These are phyloP conservation scores for Posidonia australis DNA, from an alignment of 106 monocot genomes.

Conservation along the genomic window DNA sequence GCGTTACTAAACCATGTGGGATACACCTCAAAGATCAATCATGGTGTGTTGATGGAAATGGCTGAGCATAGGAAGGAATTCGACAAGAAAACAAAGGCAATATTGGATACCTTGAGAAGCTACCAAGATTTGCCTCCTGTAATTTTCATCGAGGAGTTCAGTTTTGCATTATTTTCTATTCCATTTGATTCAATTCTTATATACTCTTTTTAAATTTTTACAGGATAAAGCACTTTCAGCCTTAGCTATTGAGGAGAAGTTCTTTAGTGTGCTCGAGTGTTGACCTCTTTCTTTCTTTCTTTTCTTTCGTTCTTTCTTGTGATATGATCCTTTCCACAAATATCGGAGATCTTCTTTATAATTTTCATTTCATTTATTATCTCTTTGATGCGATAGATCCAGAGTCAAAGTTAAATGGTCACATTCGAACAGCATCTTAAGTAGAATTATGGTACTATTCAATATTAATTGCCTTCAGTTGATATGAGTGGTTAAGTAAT, in stretches of 20 bases:
- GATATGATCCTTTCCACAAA: too few relatives aligned
- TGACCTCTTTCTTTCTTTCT: too few relatives aligned
- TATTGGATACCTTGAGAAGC: constrained; percentile 89
- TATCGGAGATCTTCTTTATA: too few relatives aligned
- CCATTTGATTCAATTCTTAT: not conserved
- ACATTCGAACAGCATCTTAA: too few relatives aligned
- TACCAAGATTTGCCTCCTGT: constrained; percentile 98
- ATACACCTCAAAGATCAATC: constrained; percentile 92
- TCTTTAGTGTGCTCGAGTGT: too few relatives aligned
- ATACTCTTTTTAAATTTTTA: constrained; percentile 8
- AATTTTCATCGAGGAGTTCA: not conserved
- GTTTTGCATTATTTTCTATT: not conserved
- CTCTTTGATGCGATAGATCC: too few relatives aligned
- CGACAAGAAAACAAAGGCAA: constrained; percentile 93
- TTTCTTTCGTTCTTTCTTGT: too few relatives aligned
- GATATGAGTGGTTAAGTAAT: too few relatives aligned
- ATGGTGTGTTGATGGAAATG: constrained; percentile 96
- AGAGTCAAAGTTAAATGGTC: too few relatives aligned
- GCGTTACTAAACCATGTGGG: constrained; percentile 64
- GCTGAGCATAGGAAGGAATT: constrained; percentile 86
- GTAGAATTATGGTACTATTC: too few relatives aligned
- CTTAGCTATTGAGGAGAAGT: constrained; percentile 97
- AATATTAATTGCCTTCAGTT: too few relatives aligned
- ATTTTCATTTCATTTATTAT: too few relatives aligned
- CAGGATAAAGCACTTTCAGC: constrained; percentile 97